These are phyloP conservation scores for Malus fusca DNA, from an alignment of 306 rosid genomes.

Conservation along the genomic window DNA sequence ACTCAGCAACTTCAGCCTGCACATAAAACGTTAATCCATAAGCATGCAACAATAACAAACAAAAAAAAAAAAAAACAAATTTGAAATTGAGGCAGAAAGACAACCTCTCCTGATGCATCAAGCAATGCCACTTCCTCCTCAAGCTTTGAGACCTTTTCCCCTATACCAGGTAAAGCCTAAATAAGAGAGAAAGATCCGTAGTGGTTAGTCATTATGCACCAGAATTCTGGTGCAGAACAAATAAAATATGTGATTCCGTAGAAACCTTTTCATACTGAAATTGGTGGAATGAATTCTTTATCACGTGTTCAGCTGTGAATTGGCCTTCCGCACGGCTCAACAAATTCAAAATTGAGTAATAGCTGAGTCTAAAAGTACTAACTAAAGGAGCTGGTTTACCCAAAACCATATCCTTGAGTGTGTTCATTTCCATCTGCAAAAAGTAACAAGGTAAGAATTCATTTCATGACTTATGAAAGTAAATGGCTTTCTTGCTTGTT, in stretches of 20 bases:
- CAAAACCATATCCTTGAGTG: constrained; percentile 89
- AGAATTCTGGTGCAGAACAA: not conserved
- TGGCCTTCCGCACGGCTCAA: constrained; percentile 99
- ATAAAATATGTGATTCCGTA: constrained; percentile 13
- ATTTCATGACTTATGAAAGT: constrained; percentile 3
- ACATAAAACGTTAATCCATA: constrained; percentile 8
- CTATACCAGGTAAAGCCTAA: constrained; percentile 90
- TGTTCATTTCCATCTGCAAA: constrained; percentile 87
- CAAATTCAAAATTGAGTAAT: constrained; percentile 92
- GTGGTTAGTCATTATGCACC: constrained; percentile 14
- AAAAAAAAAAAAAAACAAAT: constrained; percentile 3
- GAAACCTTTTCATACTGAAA: constrained; percentile 95
- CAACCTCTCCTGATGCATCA: constrained; percentile 91
- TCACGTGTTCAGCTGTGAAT: constrained; percentile 92
- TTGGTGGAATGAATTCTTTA: constrained; percentile 88
- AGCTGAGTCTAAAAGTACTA: constrained; percentile 97
- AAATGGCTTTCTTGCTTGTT: constrained; percentile 1
- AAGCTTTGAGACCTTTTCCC: constrained; percentile 63
- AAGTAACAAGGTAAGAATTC: constrained; percentile 13
- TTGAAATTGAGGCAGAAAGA: not conserved
- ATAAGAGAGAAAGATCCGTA: constrained; percentile 10
- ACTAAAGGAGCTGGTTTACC: constrained; percentile 97
- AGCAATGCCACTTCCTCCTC: constrained; percentile 84
- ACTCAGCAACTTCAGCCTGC: constrained; percentile 86
- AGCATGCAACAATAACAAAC: constrained; percentile 2